Conservation (phyloP, 1,284 basidiomycete genomes). For the Kalmanozyma brasiliensis region DNA sequence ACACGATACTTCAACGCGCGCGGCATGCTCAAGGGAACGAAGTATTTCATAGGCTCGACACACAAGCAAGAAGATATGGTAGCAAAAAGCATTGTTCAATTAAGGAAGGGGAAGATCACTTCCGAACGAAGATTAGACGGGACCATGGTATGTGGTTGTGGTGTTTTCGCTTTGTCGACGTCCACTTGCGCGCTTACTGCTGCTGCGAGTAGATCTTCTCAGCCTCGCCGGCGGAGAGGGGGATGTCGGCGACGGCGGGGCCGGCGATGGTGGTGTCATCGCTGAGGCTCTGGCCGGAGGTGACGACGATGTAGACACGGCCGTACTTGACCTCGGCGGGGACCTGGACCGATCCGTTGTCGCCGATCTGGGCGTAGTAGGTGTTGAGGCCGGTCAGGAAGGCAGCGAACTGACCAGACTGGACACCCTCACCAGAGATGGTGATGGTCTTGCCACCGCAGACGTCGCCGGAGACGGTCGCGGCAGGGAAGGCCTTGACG, state of each 20-base stretch:
- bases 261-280: conserved; percentile 71
- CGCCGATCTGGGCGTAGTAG: conserved; percentile 53
- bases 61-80: neutral
- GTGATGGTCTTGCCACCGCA: conserved; percentile 59
- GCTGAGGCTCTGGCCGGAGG: conserved; percentile 63
- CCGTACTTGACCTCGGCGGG: conserved; percentile 68
- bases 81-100: conserved; percentile 14
- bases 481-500: conserved; percentile 70
- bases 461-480: conserved; percentile 56
- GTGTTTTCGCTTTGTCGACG: no score
- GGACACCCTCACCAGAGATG: conserved; percentile 65
- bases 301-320: conserved; percentile 69
- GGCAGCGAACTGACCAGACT: conserved; percentile 67
- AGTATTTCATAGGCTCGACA: no score
- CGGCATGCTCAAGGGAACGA: no score
- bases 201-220: conserved; percentile 26
- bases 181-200: neutral
- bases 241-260: conserved; percentile 69
- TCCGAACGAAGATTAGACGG: no score
- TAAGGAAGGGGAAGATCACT: conserved; percentile 6
- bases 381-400: conserved; percentile 69
- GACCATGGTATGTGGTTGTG: no score
- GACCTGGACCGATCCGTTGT: conserved; percentile 66
- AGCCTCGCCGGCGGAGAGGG: conserved; percentile 45
- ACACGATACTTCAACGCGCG: no score